Evolutionary conservation across 2,329 filamentous ascomycete genomes (phyloP).

Genomic region (Capronia americana): DNA sequence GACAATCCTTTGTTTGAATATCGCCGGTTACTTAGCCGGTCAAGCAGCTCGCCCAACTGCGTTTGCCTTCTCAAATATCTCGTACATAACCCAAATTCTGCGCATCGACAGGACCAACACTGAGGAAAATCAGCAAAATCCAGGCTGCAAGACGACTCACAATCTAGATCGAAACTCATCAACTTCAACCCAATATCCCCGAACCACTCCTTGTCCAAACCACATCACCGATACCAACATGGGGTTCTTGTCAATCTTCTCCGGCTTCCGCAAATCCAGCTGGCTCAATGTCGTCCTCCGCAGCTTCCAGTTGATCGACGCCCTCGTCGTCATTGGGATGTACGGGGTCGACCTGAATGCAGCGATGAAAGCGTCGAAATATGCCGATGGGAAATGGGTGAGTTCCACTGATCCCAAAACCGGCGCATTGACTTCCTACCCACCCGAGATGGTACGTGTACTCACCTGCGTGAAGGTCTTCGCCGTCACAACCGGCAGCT

Average conservation of each 20-base stretch:
- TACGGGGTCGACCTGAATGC: slow-evolving; percentile 73
- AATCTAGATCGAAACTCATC: not conserved
- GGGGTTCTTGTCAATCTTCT: slow-evolving; percentile 11
- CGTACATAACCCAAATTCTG: not conserved
- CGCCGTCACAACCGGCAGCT: slow-evolving; percentile 71
- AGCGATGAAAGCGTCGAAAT: slow-evolving; percentile 57
- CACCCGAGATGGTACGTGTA: slow-evolving; percentile 22
- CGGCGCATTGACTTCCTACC: slow-evolving; percentile 7
- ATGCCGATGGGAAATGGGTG: slow-evolving; percentile 74
- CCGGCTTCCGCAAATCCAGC: slow-evolving; percentile 24
- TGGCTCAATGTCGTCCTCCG: slow-evolving; percentile 61
- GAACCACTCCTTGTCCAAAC: not conserved
- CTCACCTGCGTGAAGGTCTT: slow-evolving; percentile 60
- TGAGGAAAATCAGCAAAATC: not conserved
- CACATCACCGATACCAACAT: not conserved
- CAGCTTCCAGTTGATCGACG: slow-evolving; percentile 77
- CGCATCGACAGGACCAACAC: not conserved
- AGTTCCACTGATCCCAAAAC: slow-evolving; percentile 39
- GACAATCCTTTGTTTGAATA: not conserved
- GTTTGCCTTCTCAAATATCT: not conserved
- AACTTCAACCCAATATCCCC: not conserved
- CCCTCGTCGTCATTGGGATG: slow-evolving; percentile 76
- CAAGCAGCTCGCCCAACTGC: not conserved
- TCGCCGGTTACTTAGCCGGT: not conserved
- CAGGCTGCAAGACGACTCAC: not conserved